A percentile compares a stretch with the other conserved stretches of the same genome.
These are phyloP conservation scores for Colletotrichum sp. DNA, from an alignment of 2,329 filamentous ascomycete species.

Conservation along the genomic window DNA sequence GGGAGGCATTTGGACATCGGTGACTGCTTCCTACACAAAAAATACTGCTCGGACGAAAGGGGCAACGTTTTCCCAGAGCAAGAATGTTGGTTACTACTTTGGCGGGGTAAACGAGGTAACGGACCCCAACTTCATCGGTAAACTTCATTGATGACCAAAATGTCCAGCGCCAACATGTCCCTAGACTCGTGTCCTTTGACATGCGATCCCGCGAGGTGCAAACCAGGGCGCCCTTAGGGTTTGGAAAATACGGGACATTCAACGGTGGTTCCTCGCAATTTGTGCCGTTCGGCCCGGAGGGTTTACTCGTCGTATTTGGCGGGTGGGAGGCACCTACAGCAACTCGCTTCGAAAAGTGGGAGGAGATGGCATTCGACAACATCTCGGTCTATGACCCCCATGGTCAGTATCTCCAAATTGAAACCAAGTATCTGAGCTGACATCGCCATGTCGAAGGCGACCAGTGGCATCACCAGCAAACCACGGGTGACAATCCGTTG, in stretches of 20 bases:
- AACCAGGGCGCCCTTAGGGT: neutral
- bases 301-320: neutral
- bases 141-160: neutral
- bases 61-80: neutral
- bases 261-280: neutral
- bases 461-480: conserved; percentile 30
- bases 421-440: rapidly evolving
- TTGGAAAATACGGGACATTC: neutral
- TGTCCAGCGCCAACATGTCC: neutral
- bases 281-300: neutral
- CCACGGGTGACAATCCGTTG: conserved; percentile 33
- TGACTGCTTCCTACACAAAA: neutral
- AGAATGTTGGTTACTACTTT: neutral
- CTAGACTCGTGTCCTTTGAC: neutral
- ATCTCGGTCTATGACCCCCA: neutral
- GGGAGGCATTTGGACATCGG: rapidly evolving
- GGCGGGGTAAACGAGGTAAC: neutral
- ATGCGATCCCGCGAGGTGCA: neutral
- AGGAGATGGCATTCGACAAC: neutral
- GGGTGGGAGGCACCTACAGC: rapidly evolving
- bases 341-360: neutral
- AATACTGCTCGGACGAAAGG: neutral
- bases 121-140: neutral
- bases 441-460: neutral
- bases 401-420: neutral